phyloP scores from a whole-genome alignment of 2,329 filamentous ascomycete species.

The Laburnicola sp. region DNA sequence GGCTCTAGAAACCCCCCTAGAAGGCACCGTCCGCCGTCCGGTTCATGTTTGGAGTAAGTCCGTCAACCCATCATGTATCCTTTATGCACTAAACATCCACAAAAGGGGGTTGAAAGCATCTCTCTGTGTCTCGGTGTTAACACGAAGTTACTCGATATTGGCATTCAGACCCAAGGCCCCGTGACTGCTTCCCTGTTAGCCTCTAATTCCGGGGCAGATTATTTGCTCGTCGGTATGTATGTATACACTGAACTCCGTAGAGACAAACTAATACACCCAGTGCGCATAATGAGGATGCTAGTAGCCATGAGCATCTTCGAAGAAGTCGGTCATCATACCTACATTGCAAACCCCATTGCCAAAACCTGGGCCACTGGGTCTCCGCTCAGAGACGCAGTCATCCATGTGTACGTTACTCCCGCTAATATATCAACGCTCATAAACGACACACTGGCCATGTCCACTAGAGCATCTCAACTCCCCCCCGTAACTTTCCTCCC shows the following conservation, averaged over 20 bases:
- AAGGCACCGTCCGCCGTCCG: constrained; percentile 6
- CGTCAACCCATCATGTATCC: background rate
- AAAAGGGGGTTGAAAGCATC: background rate
- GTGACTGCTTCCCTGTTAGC: constrained; percentile 2
- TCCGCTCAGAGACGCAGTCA: background rate
- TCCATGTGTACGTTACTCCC: background rate
- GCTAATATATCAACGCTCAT: background rate
- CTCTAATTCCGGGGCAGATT: background rate
- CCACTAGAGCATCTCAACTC: no score
- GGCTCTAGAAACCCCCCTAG: constrained; percentile 3
- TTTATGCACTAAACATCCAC: background rate
- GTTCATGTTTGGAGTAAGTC: constrained; percentile 9
- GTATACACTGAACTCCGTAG: background rate
- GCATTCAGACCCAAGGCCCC: background rate
- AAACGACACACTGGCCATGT: no score
- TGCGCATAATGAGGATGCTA: constrained; percentile 5
- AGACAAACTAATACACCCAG: background rate
- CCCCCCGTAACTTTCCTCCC: constrained; percentile 19
- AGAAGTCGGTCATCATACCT: constrained; percentile 4
- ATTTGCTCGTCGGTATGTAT: constrained; percentile 2
- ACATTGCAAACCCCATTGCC: background rate
- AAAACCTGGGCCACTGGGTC: background rate
- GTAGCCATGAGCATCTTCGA: constrained; percentile 3
- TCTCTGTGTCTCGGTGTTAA: constrained; percentile 3
- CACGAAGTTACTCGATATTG: constrained; percentile 9